Conservation (phyloP, 2,329 filamentous ascomycete species). For the Tolypocladium sp. region DNA sequence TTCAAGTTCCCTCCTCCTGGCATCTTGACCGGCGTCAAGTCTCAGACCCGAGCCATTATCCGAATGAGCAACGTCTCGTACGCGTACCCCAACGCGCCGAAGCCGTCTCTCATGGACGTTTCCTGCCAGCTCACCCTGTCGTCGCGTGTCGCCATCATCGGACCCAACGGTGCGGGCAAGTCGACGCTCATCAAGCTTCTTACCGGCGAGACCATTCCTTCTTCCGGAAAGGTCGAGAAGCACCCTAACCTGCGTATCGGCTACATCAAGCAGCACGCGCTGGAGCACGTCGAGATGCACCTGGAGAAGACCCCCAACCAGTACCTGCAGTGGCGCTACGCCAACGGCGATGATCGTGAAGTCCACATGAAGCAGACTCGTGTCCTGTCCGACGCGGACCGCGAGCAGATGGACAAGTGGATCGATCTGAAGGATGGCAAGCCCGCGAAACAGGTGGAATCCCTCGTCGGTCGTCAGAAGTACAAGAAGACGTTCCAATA, state of each 20-base stretch:
- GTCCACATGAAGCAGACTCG: slow-evolving; percentile 97
- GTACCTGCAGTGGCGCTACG: slow-evolving; percentile 97
- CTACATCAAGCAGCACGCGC: slow-evolving; percentile 98
- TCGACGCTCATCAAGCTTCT: slow-evolving; percentile 96
- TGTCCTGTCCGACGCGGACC: slow-evolving; percentile 75
- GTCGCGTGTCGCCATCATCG: slow-evolving; percentile 91
- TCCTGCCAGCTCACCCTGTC: slow-evolving; percentile 83
- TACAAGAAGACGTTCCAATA: slow-evolving; percentile 99
- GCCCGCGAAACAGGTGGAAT: slow-evolving; percentile 68
- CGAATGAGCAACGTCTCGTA: slow-evolving; percentile 89
- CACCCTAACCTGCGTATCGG: slow-evolving; percentile 97
- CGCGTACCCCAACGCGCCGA: slow-evolving; percentile 82
- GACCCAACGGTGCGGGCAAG: slow-evolving; percentile 95
- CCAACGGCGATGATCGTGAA: slow-evolving; percentile 92
- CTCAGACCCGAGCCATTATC: slow-evolving; percentile 84
- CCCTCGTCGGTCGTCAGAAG: slow-evolving; percentile 92
- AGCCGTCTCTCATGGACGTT: slow-evolving; percentile 80
- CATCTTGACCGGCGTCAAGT: slow-evolving; percentile 92
- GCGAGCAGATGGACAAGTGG: slow-evolving; percentile 82
- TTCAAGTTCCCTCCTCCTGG: slow-evolving; percentile 98
- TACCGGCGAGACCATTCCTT: slow-evolving; percentile 83
- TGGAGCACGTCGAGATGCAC: slow-evolving; percentile 99
- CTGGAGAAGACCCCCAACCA: slow-evolving; percentile 98
- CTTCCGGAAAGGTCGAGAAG: slow-evolving; percentile 84
- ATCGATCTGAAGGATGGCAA: slow-evolving; percentile 80